These are phyloP conservation scores for Pterulicium gracile DNA, from an alignment of 1,284 basidiomycete species.

Conservation along the genomic window DNA sequence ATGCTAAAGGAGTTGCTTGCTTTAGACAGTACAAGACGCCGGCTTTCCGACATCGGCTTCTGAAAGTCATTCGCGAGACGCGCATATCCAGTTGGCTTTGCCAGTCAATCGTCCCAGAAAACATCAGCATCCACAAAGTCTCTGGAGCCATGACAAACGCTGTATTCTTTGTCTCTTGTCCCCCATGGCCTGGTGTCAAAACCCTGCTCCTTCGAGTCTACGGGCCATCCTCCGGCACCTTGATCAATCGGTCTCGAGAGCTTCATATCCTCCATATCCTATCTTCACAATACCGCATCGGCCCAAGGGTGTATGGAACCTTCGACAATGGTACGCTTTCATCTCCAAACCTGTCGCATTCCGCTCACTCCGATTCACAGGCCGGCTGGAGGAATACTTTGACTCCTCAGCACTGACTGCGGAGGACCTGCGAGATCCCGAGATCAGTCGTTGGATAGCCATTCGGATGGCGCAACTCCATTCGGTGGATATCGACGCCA, in stretches of 20 bases:
- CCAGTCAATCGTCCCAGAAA: constrained; percentile 9
- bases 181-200: constrained; percentile 35
- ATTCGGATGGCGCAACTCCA: constrained; percentile 91
- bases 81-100: not conserved
- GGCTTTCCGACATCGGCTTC: constrained; percentile 29
- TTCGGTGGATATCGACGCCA: constrained; percentile 68
- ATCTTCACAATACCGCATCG: constrained; percentile 78
- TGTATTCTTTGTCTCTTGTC: constrained; percentile 83
- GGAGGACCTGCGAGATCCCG: constrained; percentile 64
- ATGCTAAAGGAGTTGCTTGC: constrained; percentile 11
- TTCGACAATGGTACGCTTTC: constrained; percentile 77
- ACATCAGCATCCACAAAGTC: constrained; percentile 66
- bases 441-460: constrained; percentile 75
- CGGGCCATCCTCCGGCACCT: constrained; percentile 72
- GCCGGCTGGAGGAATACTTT: constrained; percentile 85
- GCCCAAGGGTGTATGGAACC: constrained; percentile 87
- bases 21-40: constrained; percentile 57
- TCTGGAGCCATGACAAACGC: constrained; percentile 90
- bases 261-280: constrained; percentile 81
- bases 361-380: not conserved
- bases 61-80: not conserved
- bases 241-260: constrained; percentile 81
- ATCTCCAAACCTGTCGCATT: not conserved
- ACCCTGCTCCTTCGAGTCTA: constrained; percentile 85
- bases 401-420: constrained; percentile 73